Percentiles rank a stretch among this genome's conserved stretches.
phyloP scores from a whole-genome alignment of 177 flowering plant genomes.

The Vitis hybrid region DNA sequence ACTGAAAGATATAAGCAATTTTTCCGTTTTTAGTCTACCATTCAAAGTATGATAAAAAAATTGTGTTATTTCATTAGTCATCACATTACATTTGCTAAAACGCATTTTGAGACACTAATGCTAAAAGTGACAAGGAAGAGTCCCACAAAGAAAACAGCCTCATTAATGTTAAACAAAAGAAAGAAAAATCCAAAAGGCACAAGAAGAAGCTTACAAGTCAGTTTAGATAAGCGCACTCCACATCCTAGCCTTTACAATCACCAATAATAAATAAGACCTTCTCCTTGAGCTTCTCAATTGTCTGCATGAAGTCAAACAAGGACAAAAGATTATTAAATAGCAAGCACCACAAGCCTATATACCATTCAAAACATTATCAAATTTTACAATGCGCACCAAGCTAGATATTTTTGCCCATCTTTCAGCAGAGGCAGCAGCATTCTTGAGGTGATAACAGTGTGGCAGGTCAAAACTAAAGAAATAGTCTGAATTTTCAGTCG shows the following conservation, averaged over 20 bases:
- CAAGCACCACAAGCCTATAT: not conserved
- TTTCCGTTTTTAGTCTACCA: no score
- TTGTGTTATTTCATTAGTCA: no score
- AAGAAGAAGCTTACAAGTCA: conserved; percentile 21
- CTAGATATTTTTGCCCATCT: conserved; percentile 62
- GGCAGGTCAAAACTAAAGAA: conserved; percentile 43
- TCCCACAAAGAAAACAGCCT: no score
- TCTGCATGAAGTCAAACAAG: conserved; percentile 40
- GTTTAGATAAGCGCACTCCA: conserved; percentile 13
- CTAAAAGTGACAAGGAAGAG: no score
- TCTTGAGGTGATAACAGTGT: conserved; percentile 56
- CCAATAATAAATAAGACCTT: conserved; percentile 61
- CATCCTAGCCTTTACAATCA: conserved; percentile 34
- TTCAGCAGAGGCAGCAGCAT: conserved; percentile 50
- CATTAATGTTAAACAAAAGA: not conserved
- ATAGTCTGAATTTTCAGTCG: conserved; percentile 79
- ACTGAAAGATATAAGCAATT: no score
- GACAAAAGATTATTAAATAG: not conserved
- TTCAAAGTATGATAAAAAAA: no score
- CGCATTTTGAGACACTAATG: no score
- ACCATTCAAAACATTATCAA: not conserved
- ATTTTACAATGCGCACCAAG: conserved; percentile 35
- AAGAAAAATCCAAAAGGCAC: not conserved
- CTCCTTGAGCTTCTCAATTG: conserved; percentile 57
- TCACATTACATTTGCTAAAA: no score